Base-by-base conservation (phyloP, 352 stramenopile genomes). In the Phytophthora lateralis region DNA sequence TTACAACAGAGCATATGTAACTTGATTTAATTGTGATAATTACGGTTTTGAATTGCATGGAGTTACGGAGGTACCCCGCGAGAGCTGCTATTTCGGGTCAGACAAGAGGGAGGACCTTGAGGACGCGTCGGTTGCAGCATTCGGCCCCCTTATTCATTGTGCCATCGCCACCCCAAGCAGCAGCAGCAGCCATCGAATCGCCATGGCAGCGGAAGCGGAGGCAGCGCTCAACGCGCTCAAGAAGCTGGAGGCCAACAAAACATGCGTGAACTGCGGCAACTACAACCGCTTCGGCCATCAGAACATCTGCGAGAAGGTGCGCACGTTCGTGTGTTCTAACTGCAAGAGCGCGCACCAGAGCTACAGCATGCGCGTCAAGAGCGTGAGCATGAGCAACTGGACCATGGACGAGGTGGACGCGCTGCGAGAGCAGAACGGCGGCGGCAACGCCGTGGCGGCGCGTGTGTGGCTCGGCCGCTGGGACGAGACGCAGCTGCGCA, bases 291-390 rank as follows among this genome's bases (percentile, higher is more conserved):
- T 97, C 81, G 95, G 95, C 32, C 96, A 97, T 66, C 79, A 78
- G 45, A 97, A 96, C 50, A 76, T 98, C 34, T 98, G 91, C 76
- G 92, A 97, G 59, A 96, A 97, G 72, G 85, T 90, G 63, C 93
- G 74, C 52, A 93, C 86, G 54, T 98, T 98, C 74, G 90, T 98
- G 21, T 98, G 95, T 76, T 92, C 92, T 64, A 85, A 95, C 60
- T 98, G 95, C 79, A 98, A 98, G 79, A 93, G 85, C 41, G 92
- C 89, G 11, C 95, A 98, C 70, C 93, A 98, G 76, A 96, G 93
- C 63, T 97, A 91, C 62, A 96, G 80, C 38, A 93, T 97, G 71
- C 91, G 95, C 78, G 97, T 97, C 72, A 98, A 98, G 71, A 94
- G 85, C 46, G 80, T 98, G 17, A 98, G 94, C 51, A 98, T 98